Base-by-base conservation (phyloP, 768 basidiomycete species). In the Pholiota molesta region DNA sequence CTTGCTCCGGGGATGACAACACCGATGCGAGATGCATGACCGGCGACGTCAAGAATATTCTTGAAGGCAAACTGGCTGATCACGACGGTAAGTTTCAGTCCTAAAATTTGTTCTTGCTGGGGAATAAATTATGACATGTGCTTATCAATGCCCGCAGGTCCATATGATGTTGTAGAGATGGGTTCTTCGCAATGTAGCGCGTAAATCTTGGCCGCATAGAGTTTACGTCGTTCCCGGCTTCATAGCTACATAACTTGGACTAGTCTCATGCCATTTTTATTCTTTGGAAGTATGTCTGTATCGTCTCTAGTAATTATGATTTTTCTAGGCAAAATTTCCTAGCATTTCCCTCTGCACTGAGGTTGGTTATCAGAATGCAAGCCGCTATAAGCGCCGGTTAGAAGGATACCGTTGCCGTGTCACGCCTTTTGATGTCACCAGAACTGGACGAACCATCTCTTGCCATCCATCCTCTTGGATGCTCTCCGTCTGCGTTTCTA, bases 1-100 rank as follows among this genome's bases (percentile, higher is more conserved):
- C 73, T 6, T 90, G 89, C 64, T 78, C 86, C 3, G 85, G 88
- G 5, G 83, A 89, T 61, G 90, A 91, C 63, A 90, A 90, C 68
- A 66, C 79, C 4, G 83, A 79, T 63, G 64, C 49, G 2, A 69
- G 79, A 61, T 90, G 88, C 71, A 77, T 69, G 7, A 78, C 79
- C 16, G 87, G 86, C 1, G 82, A 83, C 56, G 86, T 88, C 5
- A 67, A 78, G 0, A 79, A 78, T 29, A 74, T 90, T 57, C 79
- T 85, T 21, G 73, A 73, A 9, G 77, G 84, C 2, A 60, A 77
- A 52, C 60, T 71, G 37, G 44, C 58, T 28, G 74, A 90, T 60
- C 89, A 90, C 63, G 70, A 75, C 57, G 87, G 85, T 67, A 64
- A 17, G 66, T 57, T 2, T 35, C 33, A 37, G 7, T 52, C 21